Base-by-base conservation (phyloP, 768 basidiomycete genomes). In the Collybia sp. region DNA sequence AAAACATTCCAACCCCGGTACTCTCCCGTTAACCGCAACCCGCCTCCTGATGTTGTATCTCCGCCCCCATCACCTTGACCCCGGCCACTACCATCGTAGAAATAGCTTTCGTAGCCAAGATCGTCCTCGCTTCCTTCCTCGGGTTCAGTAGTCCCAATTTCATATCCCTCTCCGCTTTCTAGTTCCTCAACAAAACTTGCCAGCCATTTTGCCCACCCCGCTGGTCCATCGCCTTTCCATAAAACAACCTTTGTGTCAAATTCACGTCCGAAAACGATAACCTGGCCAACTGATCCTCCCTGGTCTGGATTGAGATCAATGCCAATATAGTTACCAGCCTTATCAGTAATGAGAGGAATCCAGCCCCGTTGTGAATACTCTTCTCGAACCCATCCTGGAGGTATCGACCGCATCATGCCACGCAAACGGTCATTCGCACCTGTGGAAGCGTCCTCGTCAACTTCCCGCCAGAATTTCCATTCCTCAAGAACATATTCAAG, bases 171-270 rank as follows among this genome's bases (percentile, higher is more conserved):
- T 4, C 93, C 91, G 42, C 68, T 80, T 69, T 98, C 95, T 16
- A 99, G 64, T 41, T 97, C 93, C 20, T 98, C 95, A 1, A 82
- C 93, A 57, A 98, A 97, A 45, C 72, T 74, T 4, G 92, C 83
- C 43, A 98, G 67, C 92, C 93, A 99, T 57, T 83, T 82, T 31
- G 91, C 96, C 95, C 96, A 99, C 3, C 95, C 96, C 9, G 78
- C 83, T 12, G 79, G 75, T 6, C 93, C 93, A 47, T 97, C 93
- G 6, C 96, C 96, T 43, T 79, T 75, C 83, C 87, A 97, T 39
- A 98, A 72, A 35, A 98, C 94, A 32, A 96, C 90, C 61, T 99
- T 99, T 10, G 92, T 88, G 65, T 99, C 96, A 64, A 98, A 97
- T 60, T 98, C 96, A 42, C 96, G 80, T n/a, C 96, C 96, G 62